Conservation (phyloP, 1,139 yeast genomes). For the Sugiyamaella japonica region DNA sequence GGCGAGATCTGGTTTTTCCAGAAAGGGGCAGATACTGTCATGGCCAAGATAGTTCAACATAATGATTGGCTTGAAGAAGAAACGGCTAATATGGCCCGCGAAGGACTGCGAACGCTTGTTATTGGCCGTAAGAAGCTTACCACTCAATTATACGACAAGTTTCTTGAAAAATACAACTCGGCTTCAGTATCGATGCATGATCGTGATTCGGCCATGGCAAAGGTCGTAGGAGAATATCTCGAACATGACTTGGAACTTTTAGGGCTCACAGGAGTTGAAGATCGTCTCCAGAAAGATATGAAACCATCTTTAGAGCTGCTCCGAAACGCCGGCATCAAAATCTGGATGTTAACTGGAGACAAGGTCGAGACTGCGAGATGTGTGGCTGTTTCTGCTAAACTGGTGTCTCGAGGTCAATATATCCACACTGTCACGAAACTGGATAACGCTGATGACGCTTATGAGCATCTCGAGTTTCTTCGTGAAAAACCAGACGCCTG, state of each 20-base stretch:
- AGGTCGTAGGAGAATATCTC: constrained; percentile 63
- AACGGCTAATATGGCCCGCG: constrained; percentile 96
- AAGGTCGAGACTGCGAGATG: constrained; percentile 98
- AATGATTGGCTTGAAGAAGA: constrained; percentile 99
- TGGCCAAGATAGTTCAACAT: constrained; percentile 77
- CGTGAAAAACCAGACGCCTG: constrained; percentile 69
- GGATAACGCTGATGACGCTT: constrained; percentile 49
- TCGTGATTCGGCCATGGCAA: constrained; percentile 73
- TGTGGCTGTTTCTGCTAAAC: constrained; percentile 90
- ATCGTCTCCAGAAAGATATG: constrained; percentile 85
- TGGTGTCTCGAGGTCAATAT: constrained; percentile 90
- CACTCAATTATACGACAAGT: constrained; percentile 56
- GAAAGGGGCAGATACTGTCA: constrained; percentile 97
- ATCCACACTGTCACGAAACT: constrained; percentile 81
- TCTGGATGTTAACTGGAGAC: constrained; percentile 99
- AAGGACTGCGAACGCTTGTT: constrained; percentile 92
- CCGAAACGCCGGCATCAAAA: constrained; percentile 93
- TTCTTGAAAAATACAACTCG: constrained; percentile 60
- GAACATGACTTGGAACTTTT: constrained; percentile 83
- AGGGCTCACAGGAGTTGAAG: constrained; percentile 98
- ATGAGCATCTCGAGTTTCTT: constrained; percentile 71
- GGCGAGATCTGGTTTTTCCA: constrained; percentile 75
- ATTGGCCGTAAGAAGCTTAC: constrained; percentile 77
- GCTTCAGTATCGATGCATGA: constrained; percentile 79
- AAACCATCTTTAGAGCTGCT: constrained; percentile 88